phyloP scores from a whole-genome alignment of 345 rosid species.

The Rubroshorea leprosula region DNA sequence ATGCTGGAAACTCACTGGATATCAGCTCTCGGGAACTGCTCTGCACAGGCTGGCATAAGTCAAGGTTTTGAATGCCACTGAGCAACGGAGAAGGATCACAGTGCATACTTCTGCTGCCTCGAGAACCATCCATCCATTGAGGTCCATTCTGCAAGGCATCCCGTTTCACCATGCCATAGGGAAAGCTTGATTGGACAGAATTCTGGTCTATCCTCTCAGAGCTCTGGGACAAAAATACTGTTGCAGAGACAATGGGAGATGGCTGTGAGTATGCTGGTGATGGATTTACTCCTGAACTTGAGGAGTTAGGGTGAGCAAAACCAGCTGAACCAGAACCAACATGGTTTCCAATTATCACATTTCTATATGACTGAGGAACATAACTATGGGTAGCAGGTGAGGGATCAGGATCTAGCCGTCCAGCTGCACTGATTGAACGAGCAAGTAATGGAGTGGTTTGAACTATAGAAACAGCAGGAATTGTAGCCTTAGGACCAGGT shows the following conservation, averaged over 20 bases:
- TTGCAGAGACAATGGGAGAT: conserved; percentile 39
- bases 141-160: conserved; percentile 45
- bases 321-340: conserved; percentile 48
- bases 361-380: conserved; percentile 70
- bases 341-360: conserved; percentile 69
- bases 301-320: conserved; percentile 38
- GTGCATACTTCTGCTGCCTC: conserved; percentile 24
- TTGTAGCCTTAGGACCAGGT: conserved; percentile 46
- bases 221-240: conserved; percentile 35
- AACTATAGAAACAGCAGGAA: conserved; percentile 50
- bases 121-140: conserved; percentile 56
- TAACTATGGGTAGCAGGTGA: conserved; percentile 35
- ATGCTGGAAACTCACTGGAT: conserved; percentile 32
- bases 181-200: conserved; percentile 42
- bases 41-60: conserved; percentile 22
- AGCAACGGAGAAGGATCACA: conserved; percentile 30
- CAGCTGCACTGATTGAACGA: conserved; percentile 83
- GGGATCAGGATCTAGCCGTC: conserved; percentile 66
- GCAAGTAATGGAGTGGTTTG: conserved; percentile 59
- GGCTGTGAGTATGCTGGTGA: conserved; percentile 39
- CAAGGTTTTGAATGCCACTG: conserved; percentile 29
- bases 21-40: conserved; percentile 28
- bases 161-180: conserved; percentile 37
- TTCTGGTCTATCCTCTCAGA: conserved; percentile 41
- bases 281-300: conserved; percentile 43